These are phyloP conservation scores for Naematelia aurantialba DNA, from an alignment of 768 basidiomycete species.

Conservation along the genomic window DNA sequence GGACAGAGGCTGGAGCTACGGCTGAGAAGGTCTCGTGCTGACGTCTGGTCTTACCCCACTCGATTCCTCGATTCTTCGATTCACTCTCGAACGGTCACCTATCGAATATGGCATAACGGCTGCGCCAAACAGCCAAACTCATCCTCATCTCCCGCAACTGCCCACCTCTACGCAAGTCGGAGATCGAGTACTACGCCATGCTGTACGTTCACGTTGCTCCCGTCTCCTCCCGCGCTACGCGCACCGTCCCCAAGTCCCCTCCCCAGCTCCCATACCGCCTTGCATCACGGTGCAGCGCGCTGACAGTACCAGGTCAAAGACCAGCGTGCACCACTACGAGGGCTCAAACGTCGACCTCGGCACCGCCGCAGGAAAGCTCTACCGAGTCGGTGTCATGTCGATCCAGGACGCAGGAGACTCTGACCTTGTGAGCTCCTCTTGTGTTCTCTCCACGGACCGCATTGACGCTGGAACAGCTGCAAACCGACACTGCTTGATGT, in stretches of 20 bases:
- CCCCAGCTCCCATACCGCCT: background rate
- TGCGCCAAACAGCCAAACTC: slow-evolving; percentile 72
- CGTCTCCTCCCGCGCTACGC: background rate
- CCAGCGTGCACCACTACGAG: slow-evolving; percentile 93
- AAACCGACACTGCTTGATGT: slow-evolving; percentile 38
- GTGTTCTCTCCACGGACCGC: background rate
- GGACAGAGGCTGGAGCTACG: background rate
- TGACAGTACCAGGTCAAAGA: slow-evolving; percentile 65
- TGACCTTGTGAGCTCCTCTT: slow-evolving; percentile 59
- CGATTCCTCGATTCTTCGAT: slow-evolving; percentile 21
- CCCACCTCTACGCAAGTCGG: slow-evolving; percentile 97
- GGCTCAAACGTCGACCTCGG: slow-evolving; percentile 98
- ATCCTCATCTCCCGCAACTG: slow-evolving; percentile 98
- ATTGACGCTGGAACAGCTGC: slow-evolving; percentile 26
- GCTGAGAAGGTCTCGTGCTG: slow-evolving; percentile 9
- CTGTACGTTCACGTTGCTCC: slow-evolving; percentile 52
- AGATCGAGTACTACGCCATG: slow-evolving; percentile 99
- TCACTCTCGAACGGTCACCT: slow-evolving; percentile 5
- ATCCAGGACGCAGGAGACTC: slow-evolving; percentile 94
- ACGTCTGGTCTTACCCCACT: slow-evolving; percentile 51
- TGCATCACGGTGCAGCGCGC: background rate
- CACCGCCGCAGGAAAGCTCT: slow-evolving; percentile 97
- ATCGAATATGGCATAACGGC: slow-evolving; percentile 17
- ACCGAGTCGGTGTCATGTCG: slow-evolving; percentile 99
- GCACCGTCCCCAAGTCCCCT: background rate